phyloP scores from a whole-genome alignment of 1,139 yeast genomes.

The Scheffersomyces quercinus region DNA sequence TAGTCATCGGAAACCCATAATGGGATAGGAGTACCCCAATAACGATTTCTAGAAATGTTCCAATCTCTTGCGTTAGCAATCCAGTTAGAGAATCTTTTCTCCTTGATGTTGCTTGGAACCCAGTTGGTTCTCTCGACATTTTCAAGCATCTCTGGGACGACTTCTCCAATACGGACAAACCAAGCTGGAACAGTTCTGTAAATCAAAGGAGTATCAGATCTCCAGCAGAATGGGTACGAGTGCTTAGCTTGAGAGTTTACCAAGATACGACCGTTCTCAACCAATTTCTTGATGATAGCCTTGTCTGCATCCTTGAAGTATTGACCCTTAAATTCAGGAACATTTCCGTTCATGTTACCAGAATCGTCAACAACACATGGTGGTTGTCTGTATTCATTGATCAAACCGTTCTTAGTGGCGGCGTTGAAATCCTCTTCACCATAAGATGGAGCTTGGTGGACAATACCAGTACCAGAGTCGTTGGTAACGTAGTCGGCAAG shows the following conservation, averaged over 20 bases:
- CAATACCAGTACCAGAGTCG: constrained; percentile 99
- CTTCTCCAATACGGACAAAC: constrained; percentile 89
- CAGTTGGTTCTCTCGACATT: constrained; percentile 87
- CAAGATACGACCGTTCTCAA: constrained; percentile 74
- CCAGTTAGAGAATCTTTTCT: constrained; percentile 96
- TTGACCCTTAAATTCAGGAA: constrained; percentile 72
- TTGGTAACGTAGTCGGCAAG: constrained; percentile 81
- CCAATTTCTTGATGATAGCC: constrained; percentile 78
- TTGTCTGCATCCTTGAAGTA: constrained; percentile 97
- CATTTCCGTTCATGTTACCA: constrained; percentile 79
- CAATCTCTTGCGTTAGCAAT: constrained; percentile 98
- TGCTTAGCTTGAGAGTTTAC: constrained; percentile 84
- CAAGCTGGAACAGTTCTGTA: constrained; percentile 98
- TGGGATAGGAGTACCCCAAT: constrained; percentile 99
- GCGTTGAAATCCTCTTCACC: constrained; percentile 98
- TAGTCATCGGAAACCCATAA: constrained; percentile 95
- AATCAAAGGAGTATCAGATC: constrained; percentile 96
- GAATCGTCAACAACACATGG: constrained; percentile 95
- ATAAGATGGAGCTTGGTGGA: constrained; percentile 97
- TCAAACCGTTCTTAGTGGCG: constrained; percentile 73
- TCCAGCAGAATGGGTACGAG: constrained; percentile 99
- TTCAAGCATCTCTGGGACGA: constrained; percentile 84
- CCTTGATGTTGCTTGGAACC: constrained; percentile 91
- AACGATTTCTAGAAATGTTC: constrained; percentile 97
- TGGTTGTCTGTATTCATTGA: constrained; percentile 65